These are phyloP conservation scores for Tylopilus rubrobrunneus DNA, from an alignment of 768 basidiomycete genomes.

Conservation along the genomic window DNA sequence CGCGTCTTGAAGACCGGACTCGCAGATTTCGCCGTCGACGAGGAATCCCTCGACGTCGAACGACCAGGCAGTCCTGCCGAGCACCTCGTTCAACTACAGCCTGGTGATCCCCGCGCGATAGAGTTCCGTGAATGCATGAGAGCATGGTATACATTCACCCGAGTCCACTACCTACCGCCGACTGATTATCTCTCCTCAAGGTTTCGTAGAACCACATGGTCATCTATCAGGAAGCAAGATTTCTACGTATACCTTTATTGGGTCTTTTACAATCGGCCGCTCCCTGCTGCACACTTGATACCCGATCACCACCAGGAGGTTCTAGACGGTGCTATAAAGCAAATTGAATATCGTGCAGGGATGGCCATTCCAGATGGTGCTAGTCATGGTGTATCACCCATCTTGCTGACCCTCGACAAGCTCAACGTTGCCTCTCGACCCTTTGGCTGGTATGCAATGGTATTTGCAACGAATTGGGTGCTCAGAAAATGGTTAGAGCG, in stretches of 20 bases:
- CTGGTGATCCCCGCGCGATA: constrained; percentile 64
- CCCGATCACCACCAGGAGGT: constrained; percentile 43
- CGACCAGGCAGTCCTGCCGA: constrained; percentile 63
- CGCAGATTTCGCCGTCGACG: constrained; percentile 50
- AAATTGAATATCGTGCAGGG: constrained; percentile 73
- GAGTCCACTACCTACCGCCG: not conserved
- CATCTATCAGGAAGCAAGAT: constrained; percentile 57
- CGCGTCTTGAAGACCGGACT: constrained; percentile 68
- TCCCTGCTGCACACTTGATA: constrained; percentile 49
- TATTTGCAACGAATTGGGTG: constrained; percentile 46
- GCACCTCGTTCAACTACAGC: constrained; percentile 50
- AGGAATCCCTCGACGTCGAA: constrained; percentile 45
- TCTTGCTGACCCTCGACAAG: constrained; percentile 75
- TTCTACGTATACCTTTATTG: constrained; percentile 78
- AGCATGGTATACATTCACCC: constrained; percentile 39
- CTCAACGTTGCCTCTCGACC: constrained; percentile 70
- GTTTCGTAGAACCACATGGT: constrained; percentile 78
- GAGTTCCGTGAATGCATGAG: constrained; percentile 69
- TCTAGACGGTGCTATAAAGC: constrained; percentile 56
- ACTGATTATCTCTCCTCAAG: constrained; percentile 26
- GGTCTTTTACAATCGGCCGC: constrained; percentile 69
- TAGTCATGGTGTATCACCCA: constrained; percentile 46
- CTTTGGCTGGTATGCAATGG: constrained; percentile 53
- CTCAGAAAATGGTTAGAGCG: constrained; percentile 43
- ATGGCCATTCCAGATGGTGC: constrained; percentile 58